Percentiles rank a stretch among this genome's conserved stretches.
Conservation (phyloP, 768 basidiomycete species). For the Pleurotus ostreatus region DNA sequence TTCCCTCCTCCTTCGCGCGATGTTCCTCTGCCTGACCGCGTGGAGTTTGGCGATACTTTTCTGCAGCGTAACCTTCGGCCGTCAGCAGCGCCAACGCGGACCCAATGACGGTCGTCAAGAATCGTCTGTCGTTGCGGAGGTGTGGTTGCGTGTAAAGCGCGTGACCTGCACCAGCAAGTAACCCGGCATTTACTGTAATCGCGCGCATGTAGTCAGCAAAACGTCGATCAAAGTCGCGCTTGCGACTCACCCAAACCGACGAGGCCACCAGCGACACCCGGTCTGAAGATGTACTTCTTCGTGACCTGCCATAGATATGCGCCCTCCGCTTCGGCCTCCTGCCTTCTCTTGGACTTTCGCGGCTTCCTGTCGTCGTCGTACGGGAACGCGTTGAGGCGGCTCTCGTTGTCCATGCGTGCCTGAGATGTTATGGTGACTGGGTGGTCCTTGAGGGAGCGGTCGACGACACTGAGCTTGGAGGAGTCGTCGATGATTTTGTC, state of each 20-base stretch:
- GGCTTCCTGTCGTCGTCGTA: background rate
- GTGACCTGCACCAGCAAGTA: conserved; percentile 59
- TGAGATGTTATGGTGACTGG: conserved; percentile 23
- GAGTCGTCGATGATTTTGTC: conserved; percentile 38
- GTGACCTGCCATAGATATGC: conserved; percentile 46
- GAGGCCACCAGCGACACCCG: conserved; percentile 69
- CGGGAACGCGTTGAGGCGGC: background rate
- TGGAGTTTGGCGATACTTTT: conserved; percentile 56
- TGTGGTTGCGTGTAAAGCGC: conserved; percentile 59
- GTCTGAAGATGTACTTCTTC: conserved; percentile 55
- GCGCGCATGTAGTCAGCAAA: background rate
- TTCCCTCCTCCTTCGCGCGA: conserved; percentile 55
- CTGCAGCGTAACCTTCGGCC: conserved; percentile 59
- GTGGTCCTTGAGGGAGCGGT: conserved; percentile 43
- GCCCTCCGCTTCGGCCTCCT: conserved; percentile 40
- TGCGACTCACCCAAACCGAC: conserved; percentile 56
- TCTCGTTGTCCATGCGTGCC: conserved; percentile 18
- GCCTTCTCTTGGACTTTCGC: background rate
- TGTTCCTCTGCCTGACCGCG: conserved; percentile 54
- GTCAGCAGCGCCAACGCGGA: conserved; percentile 54
- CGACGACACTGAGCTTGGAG: conserved; percentile 54
- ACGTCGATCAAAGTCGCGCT: background rate
- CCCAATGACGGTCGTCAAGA: conserved; percentile 49
- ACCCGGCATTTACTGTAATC: conserved; percentile 62
- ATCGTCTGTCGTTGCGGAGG: conserved; percentile 52